A percentile compares a stretch with the other conserved stretches of the same genome.
phyloP scores from a whole-genome alignment of 352 stramenopile genomes.

The Bremia lactucae region DNA sequence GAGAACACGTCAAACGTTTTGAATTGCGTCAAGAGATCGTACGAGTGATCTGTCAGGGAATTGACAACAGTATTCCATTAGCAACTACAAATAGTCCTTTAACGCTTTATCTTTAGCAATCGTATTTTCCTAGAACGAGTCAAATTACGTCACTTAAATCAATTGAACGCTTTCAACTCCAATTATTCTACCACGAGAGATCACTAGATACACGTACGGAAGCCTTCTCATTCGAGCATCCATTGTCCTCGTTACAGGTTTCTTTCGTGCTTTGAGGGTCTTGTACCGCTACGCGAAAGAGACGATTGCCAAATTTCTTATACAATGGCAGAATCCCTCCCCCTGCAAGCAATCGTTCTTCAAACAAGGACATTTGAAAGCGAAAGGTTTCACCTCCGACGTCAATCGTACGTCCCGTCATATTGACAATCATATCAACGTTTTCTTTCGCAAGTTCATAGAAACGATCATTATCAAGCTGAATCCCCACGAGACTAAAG shows the following conservation, averaged over 20 bases:
- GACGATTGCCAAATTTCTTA: constrained; percentile 77
- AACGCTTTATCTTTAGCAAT: too few species aligned
- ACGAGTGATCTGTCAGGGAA: too few species aligned
- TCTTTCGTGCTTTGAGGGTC: constrained; percentile 30
- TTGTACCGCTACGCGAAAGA: constrained; percentile 78
- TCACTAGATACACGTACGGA: constrained; percentile 31
- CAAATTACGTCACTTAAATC: too few species aligned
- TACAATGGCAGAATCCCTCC: constrained; percentile 82
- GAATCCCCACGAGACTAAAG: constrained; percentile 74
- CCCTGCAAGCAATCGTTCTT: constrained; percentile 68
- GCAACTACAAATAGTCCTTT: too few species aligned
- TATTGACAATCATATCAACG: constrained; percentile 67
- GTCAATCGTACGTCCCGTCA: constrained; percentile 73
- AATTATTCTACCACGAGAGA: constrained; percentile 59
- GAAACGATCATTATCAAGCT: constrained; percentile 68
- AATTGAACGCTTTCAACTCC: too few species aligned
- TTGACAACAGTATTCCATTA: too few species aligned
- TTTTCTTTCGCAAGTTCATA: constrained; percentile 74
- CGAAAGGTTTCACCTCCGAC: constrained; percentile 62
- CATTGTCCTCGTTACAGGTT: constrained; percentile 27
- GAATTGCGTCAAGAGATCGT: too few species aligned
- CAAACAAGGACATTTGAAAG: constrained; percentile 84
- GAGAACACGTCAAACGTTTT: too few species aligned
- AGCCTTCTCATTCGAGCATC: constrained; percentile 26
- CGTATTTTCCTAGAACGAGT: too few species aligned